phyloP scores from a whole-genome alignment of 306 rosid species.

The Psophocarpus tetragonolobus region DNA sequence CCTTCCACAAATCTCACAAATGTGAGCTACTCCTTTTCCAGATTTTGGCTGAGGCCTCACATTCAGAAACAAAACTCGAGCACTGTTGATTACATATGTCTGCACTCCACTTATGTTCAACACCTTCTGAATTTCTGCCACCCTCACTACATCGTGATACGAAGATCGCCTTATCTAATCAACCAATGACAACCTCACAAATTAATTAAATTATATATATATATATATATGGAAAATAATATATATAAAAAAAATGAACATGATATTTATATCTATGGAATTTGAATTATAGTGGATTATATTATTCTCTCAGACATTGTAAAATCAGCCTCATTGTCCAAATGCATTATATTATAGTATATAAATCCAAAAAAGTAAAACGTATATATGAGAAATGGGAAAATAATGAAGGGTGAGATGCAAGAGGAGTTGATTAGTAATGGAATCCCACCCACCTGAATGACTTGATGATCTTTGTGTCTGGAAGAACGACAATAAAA shows the following conservation, averaged over 20 bases:
- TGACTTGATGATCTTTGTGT: slow-evolving; percentile 89
- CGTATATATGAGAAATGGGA: background rate
- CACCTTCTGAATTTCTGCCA: slow-evolving; percentile 69
- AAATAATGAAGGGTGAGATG: background rate
- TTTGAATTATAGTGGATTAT: background rate
- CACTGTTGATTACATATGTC: slow-evolving; percentile 93
- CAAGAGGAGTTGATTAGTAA: background rate
- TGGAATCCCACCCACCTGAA: slow-evolving; percentile 51
- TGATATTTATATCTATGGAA: background rate
- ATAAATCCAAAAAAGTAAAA: background rate
- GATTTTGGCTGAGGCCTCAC: slow-evolving; percentile 95
- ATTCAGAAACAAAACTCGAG: slow-evolving; percentile 81
- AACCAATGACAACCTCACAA: background rate
- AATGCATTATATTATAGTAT: background rate
- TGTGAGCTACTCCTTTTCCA: slow-evolving; percentile 76
- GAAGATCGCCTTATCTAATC: slow-evolving; percentile 86
- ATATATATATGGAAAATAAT: too few relatives aligned
- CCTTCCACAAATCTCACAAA: slow-evolving; percentile 91
- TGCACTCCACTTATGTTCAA: slow-evolving; percentile 87
- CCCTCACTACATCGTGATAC: slow-evolving; percentile 93
- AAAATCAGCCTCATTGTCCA: background rate
- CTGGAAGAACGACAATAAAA: slow-evolving; percentile 86
- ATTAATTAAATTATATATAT: too few relatives aligned
- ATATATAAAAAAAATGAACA: background rate
- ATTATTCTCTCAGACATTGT: background rate